phyloP scores from a whole-genome alignment of 495 filamentous ascomycete species.

The Trypethelium eluteriae region DNA sequence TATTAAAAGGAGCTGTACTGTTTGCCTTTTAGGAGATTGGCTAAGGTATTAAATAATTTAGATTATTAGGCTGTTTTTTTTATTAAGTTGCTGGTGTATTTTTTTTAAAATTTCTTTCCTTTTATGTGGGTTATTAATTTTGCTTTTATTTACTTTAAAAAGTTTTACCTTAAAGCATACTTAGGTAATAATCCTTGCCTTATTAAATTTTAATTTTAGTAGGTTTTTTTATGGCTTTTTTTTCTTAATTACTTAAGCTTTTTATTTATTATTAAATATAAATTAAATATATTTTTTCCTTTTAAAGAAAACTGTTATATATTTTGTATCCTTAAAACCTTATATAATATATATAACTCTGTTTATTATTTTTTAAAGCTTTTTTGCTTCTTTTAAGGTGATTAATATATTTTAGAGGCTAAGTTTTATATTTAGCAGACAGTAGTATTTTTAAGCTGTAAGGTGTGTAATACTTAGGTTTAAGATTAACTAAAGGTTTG shows the following conservation, averaged over 20 bases:
- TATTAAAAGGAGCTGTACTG: no score
- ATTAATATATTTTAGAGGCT: not conserved
- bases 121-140: not conserved
- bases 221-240: not conserved
- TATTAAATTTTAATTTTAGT: not conserved
- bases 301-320: not conserved
- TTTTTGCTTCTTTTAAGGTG: not conserved
- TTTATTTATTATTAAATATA: slow-evolving; percentile 3
- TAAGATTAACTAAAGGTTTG: not conserved
- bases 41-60: no score
- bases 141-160: not conserved
- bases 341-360: not conserved
- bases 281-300: not conserved
- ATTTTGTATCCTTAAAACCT: not conserved
- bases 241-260: not conserved
- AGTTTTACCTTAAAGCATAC: not conserved
- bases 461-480: not conserved
- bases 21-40: no score
- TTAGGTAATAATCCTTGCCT: no score
- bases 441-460: not conserved
- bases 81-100: no score
- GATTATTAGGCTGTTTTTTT: no score
- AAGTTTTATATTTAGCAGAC: not conserved
- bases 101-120: not conserved
- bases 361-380: not conserved